These are phyloP conservation scores for Paspalum notatum DNA, from an alignment of 176 grass and related monocot genomes.

Conservation along the genomic window DNA sequence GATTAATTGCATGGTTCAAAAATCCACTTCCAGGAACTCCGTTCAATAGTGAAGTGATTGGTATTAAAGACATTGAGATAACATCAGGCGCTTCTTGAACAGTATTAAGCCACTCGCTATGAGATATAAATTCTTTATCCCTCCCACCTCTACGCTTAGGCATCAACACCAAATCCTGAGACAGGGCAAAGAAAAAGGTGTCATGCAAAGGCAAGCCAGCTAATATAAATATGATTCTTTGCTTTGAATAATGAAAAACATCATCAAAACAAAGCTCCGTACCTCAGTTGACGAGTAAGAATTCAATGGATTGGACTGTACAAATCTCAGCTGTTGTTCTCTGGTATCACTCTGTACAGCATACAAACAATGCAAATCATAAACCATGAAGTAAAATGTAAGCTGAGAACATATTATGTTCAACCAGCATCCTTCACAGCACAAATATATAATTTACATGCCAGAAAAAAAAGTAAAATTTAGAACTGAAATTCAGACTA, in stretches of 20 bases:
- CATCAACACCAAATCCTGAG: constrained; percentile 78
- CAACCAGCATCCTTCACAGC: background rate
- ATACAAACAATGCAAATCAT: constrained; percentile 15
- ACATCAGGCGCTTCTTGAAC: constrained; percentile 84
- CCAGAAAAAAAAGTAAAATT: constrained; percentile 7
- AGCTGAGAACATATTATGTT: background rate
- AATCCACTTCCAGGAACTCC: constrained; percentile 97
- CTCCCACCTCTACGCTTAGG: constrained; percentile 89
- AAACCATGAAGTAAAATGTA: background rate
- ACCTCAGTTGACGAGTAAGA: constrained; percentile 77
- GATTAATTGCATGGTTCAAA: constrained; percentile 95
- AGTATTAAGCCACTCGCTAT: constrained; percentile 79
- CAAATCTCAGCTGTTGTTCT: constrained; percentile 86
- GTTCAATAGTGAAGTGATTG: constrained; percentile 96
- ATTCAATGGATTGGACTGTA: constrained; percentile 60
- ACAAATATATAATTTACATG: no score
- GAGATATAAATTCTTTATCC: constrained; percentile 70
- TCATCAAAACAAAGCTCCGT: constrained; percentile 29
- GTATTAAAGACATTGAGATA: constrained; percentile 95
- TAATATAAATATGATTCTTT: constrained; percentile 20
- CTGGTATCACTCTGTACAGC: constrained; percentile 58
- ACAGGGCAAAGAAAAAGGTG: constrained; percentile 30
- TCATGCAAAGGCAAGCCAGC: constrained; percentile 33
- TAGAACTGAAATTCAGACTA: constrained; percentile 11
- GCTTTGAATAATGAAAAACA: background rate